Conservation (phyloP, 371 early-diverging fungal genomes). For the Lichtheimia hyalospora region DNA sequence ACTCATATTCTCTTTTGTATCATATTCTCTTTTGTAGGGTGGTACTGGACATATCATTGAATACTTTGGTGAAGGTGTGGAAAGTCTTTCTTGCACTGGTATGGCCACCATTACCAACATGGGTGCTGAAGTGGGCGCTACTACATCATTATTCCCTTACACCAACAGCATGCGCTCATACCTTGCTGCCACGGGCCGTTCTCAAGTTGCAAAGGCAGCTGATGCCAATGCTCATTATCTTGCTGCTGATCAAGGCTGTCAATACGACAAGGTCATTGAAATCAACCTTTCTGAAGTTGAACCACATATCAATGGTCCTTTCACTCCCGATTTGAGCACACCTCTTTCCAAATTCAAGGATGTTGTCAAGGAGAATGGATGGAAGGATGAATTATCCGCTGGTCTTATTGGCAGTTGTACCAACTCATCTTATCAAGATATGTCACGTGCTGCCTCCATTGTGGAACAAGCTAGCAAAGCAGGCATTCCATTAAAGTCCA, state of each 20-base stretch:
- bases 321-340: constrained; percentile 93
- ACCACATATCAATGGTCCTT: constrained; percentile 96
- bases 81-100: constrained; percentile 87
- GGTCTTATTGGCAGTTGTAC: constrained; percentile 96
- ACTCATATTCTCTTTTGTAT: too few relatives aligned
- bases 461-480: constrained; percentile 81
- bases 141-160: constrained; percentile 91
- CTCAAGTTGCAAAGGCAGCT: constrained; percentile 72
- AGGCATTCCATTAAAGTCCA: constrained; percentile 78
- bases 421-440: constrained; percentile 95
- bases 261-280: constrained; percentile 91
- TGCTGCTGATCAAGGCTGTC: constrained; percentile 44
- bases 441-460: constrained; percentile 88
- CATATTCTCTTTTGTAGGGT: too few relatives aligned
- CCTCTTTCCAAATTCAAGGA: constrained; percentile 85
- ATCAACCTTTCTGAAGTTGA: constrained; percentile 87
- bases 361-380: constrained; percentile 74
- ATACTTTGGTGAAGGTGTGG: constrained; percentile 90
- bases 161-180: constrained; percentile 78
- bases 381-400: constrained; percentile 86
- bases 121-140: constrained; percentile 96
- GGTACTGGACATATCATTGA: constrained; percentile 92
- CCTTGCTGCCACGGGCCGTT: constrained; percentile 76
- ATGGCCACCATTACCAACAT: constrained; percentile 97
- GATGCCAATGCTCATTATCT: constrained; percentile 55